A percentile compares a stretch with the other conserved stretches of the same genome.
These are phyloP conservation scores for Globisporangium splendens DNA, from an alignment of 352 stramenopile genomes.

Conservation along the genomic window DNA sequence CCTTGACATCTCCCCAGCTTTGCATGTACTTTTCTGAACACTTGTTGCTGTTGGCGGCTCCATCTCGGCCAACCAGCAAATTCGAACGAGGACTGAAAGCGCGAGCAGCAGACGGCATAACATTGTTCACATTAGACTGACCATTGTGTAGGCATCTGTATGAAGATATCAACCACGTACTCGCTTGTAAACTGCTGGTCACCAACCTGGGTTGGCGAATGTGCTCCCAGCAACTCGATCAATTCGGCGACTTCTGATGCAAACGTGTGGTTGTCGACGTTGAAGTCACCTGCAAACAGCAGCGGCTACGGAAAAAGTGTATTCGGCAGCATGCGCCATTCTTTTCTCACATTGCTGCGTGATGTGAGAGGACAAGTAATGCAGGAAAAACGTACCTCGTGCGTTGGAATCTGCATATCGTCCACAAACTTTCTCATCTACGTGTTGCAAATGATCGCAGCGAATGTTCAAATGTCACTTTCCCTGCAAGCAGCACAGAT, in stretches of 20 bases:
- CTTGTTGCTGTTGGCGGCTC: slow-evolving; percentile 70
- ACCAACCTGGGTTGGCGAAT: slow-evolving; percentile 42
- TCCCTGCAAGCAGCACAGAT: not conserved
- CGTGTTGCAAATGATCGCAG: not conserved
- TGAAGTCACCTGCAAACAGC: slow-evolving; percentile 82
- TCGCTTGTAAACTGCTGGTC: slow-evolving; percentile 77
- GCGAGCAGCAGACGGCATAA: too few species aligned
- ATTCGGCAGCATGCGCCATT: not conserved
- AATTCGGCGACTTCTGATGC: slow-evolving; percentile 61
- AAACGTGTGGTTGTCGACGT: slow-evolving; percentile 82
- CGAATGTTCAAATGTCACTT: not conserved
- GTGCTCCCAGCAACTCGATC: slow-evolving; percentile 47
- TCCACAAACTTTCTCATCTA: slow-evolving; percentile 70
- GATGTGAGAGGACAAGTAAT: not conserved
- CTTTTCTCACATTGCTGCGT: not conserved
- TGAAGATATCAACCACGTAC: slow-evolving; percentile 26
- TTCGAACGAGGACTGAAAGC: slow-evolving; percentile 62
- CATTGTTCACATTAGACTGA: too few species aligned
- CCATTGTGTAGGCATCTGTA: too few species aligned
- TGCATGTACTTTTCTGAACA: slow-evolving; percentile 59
- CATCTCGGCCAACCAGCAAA: slow-evolving; percentile 74
- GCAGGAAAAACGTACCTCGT: slow-evolving; percentile 42
- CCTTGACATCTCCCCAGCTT: slow-evolving; percentile 65
- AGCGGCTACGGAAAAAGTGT: slow-evolving; percentile 38
- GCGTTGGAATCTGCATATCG: slow-evolving; percentile 47